Evolutionary conservation across 1,284 basidiomycete species (phyloP).

Genomic region (Erythrobasidium hasegawianum): DNA sequence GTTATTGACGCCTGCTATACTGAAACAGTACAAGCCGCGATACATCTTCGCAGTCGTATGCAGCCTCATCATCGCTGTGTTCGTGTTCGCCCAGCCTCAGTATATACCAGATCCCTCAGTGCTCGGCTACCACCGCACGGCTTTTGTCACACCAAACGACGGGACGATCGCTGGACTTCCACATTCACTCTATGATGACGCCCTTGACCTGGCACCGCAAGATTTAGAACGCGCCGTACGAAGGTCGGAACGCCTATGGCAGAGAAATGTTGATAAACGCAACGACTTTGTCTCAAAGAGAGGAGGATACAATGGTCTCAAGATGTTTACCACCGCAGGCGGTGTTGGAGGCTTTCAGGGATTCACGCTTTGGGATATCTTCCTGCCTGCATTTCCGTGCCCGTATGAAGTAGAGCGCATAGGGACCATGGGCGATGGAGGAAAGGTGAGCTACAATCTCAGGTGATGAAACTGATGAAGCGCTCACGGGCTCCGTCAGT

Average conservation of each 20-base stretch:
- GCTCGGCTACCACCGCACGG: too few species aligned
- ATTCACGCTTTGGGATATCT: conserved; percentile 17
- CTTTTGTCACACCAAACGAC: background rate
- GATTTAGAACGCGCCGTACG: conserved; percentile 16
- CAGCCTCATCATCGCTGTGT: too few species aligned
- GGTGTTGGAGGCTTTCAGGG: conserved; percentile 3
- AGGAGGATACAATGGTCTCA: conserved; percentile 47
- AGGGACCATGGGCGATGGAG: conserved; percentile 25
- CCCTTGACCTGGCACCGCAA: conserved; percentile 1
- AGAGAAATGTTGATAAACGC: conserved; percentile 40
- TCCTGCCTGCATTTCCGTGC: conserved; percentile 22
- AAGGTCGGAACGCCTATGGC: conserved; percentile 16
- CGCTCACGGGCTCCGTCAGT: background rate
- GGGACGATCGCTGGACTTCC: background rate
- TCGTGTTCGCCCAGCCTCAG: too few species aligned
- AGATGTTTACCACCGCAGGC: conserved; percentile 42
- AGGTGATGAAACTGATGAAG: too few species aligned
- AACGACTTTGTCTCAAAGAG: conserved; percentile 48
- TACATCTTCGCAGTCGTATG: too few species aligned
- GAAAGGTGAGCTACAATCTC: conserved; percentile 10
- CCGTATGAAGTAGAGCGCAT: conserved; percentile 26
- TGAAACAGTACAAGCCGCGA: too few species aligned
- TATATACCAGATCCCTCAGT: too few species aligned
- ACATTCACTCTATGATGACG: conserved; percentile 3
- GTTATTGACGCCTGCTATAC: too few species aligned